Evolutionary conservation across 1,284 basidiomycete species (phyloP).

Genomic region (Ustilago shanxiensis): DNA sequence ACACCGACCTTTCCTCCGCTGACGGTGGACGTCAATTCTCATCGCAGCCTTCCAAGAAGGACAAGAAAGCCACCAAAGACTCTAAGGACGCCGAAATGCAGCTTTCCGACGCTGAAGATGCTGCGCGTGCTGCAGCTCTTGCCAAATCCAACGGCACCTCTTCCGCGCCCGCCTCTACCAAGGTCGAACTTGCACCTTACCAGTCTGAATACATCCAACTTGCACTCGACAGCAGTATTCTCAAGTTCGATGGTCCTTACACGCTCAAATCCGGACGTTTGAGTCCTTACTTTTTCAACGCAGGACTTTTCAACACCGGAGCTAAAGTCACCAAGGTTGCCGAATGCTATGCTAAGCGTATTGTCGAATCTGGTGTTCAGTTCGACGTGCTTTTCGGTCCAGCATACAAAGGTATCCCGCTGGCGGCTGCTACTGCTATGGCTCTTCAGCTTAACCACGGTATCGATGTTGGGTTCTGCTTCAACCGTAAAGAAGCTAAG

Average conservation of each 20-base stretch:
- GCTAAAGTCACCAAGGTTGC: constrained; percentile 83
- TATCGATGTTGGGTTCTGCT: constrained; percentile 83
- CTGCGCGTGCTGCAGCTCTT: constrained; percentile 38
- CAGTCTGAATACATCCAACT: constrained; percentile 67
- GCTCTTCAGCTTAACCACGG: constrained; percentile 78
- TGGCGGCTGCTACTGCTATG: constrained; percentile 88
- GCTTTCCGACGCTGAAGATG: constrained; percentile 43
- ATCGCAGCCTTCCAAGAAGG: constrained; percentile 40
- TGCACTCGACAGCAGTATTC: constrained; percentile 60
- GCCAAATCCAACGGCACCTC: constrained; percentile 9
- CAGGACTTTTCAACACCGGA: constrained; percentile 84
- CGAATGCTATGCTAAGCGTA: constrained; percentile 83
- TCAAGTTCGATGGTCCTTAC: constrained; percentile 68
- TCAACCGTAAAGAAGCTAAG: constrained; percentile 96
- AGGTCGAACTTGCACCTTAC: constrained; percentile 57
- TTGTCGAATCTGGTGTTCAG: constrained; percentile 73
- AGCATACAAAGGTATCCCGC: constrained; percentile 97
- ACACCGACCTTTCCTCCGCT: constrained; percentile 60
- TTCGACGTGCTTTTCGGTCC: constrained; percentile 97
- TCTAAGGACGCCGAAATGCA: constrained; percentile 32
- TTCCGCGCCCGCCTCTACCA: constrained; percentile 14
- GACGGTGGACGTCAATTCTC: constrained; percentile 64
- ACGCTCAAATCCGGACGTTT: constrained; percentile 85
- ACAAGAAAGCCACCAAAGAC: constrained; percentile 14
- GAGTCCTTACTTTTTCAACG: constrained; percentile 98